phyloP scores from a whole-genome alignment of 495 filamentous ascomycete genomes.

The Parmelia sp. region DNA sequence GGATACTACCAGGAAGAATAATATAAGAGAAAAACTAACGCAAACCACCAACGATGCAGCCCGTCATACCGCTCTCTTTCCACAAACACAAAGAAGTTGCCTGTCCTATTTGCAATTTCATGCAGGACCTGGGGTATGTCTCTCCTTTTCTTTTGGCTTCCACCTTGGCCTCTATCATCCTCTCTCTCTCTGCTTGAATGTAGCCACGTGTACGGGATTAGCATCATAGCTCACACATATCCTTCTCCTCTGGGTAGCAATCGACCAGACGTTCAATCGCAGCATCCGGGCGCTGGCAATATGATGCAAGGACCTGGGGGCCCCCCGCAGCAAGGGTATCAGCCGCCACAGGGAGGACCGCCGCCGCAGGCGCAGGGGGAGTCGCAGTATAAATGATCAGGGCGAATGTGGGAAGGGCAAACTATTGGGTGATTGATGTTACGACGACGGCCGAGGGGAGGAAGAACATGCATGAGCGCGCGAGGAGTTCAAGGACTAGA shows the following conservation, averaged over 20 bases:
- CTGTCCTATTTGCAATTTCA: slow-evolving; percentile 49
- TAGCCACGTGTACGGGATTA: too few species aligned
- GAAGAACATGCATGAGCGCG: neutral
- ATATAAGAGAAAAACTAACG: neutral
- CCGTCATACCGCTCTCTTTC: slow-evolving; percentile 43
- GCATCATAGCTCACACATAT: neutral
- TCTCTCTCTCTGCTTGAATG: too few species aligned
- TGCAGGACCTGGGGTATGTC: slow-evolving; percentile 46
- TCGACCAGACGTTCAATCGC: slow-evolving; percentile 29
- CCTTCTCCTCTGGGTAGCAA: slow-evolving; percentile 8
- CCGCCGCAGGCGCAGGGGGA: slow-evolving; percentile 17
- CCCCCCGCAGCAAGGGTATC: slow-evolving; percentile 15
- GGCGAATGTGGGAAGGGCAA: neutral
- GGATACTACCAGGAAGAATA: too few species aligned
- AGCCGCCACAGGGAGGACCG: slow-evolving; percentile 11
- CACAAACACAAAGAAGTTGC: slow-evolving; percentile 52
- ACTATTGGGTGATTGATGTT: neutral
- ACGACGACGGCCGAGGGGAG: neutral
- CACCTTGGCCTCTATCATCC: neutral
- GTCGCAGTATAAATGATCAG: slow-evolving; percentile 20
- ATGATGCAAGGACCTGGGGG: slow-evolving; percentile 13
- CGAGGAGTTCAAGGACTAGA: neutral
- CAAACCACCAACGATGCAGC: slow-evolving; percentile 22
- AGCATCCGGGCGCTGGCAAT: slow-evolving; percentile 20
- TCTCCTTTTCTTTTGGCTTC: neutral